Evolutionary conservation across 345 rosid species (phyloP).

Genomic region (Corchorus capsularis): DNA sequence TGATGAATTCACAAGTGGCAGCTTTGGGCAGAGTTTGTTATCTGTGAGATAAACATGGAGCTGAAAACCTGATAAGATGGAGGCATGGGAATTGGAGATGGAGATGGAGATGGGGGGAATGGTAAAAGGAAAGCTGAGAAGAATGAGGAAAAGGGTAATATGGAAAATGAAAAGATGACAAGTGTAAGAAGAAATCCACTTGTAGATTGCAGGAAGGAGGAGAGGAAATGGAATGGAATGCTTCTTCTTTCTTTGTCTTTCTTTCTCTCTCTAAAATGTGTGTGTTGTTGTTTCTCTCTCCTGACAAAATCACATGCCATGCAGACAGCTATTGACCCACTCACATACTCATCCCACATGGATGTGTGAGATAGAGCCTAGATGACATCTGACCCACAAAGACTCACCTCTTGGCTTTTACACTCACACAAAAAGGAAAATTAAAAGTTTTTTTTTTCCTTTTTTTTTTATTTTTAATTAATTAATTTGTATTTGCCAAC

Average conservation of each 20-base stretch:
- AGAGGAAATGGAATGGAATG: neutral
- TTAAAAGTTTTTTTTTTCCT: neutral
- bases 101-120: no score
- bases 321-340: constrained; percentile 66
- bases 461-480: neutral
- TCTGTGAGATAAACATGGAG: neutral
- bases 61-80: neutral
- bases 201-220: constrained; percentile 9
- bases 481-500: constrained; percentile 17
- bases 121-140: neutral
- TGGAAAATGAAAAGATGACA: neutral
- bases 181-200: constrained; percentile 2
- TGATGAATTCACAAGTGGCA: no score
- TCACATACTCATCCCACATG: constrained; percentile 62
- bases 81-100: no score
- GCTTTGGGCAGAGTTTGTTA: neutral
- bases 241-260: neutral
- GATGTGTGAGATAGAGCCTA: constrained; percentile 38
- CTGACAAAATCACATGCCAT: constrained; percentile 69
- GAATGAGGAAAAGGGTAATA: neutral
- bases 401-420: neutral
- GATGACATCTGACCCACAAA: constrained; percentile 40
- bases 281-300: neutral
- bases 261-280: neutral
- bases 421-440: neutral